phyloP scores from a whole-genome alignment of 495 filamentous ascomycete genomes.

The Tuber magnatum region DNA sequence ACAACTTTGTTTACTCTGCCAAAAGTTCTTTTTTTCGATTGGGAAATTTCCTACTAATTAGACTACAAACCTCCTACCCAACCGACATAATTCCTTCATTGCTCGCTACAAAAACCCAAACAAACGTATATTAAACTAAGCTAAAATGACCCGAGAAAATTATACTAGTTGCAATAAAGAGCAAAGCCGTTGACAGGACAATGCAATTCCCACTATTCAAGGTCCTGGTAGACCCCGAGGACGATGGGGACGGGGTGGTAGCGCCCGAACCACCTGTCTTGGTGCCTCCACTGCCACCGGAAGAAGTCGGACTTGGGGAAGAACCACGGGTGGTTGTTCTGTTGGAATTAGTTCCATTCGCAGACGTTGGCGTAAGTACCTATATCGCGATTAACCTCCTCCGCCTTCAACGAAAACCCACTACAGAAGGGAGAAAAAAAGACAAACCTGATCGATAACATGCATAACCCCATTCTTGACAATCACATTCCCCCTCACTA shows the following conservation, averaged over 20 bases:
- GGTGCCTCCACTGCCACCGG: background rate
- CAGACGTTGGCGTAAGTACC: background rate
- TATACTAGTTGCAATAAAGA: background rate
- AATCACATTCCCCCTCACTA: background rate
- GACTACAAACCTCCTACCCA: background rate
- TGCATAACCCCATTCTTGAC: constrained; percentile 1
- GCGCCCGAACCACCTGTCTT: background rate
- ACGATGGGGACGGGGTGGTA: background rate
- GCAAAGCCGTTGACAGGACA: background rate
- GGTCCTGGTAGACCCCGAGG: background rate
- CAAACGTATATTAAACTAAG: background rate
- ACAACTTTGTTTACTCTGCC: background rate
- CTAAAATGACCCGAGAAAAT: background rate
- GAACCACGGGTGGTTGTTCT: background rate
- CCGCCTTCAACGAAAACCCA: background rate
- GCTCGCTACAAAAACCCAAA: background rate
- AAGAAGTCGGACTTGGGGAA: background rate
- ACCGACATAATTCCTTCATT: background rate
- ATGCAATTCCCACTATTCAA: background rate
- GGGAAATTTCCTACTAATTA: background rate
- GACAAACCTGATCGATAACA: background rate
- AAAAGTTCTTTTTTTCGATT: background rate
- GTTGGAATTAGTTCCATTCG: background rate
- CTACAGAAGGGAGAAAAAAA: background rate
- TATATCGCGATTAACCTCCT: background rate